Conservation (phyloP, 352 stramenopile genomes). For the Phytophthora rubi region DNA sequence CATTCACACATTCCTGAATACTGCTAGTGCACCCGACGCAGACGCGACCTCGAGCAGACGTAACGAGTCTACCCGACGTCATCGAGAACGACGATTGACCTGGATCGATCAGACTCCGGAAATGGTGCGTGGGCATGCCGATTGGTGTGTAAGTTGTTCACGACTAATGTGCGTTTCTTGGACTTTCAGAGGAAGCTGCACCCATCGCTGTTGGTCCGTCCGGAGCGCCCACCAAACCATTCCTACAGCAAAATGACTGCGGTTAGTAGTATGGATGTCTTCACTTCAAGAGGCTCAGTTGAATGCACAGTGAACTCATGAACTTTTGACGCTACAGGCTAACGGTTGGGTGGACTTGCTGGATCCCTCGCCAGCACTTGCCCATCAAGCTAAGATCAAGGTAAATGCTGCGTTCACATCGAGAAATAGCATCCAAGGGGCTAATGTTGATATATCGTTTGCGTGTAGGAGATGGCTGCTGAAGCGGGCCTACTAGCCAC, state of each 20-base stretch:
- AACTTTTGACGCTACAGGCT: constrained; percentile 31
- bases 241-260: constrained; percentile 80
- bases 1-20: constrained; percentile 83
- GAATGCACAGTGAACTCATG: background rate
- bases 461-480: constrained; percentile 16
- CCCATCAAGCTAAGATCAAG: constrained; percentile 34
- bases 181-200: constrained; percentile 58
- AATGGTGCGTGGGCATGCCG: constrained; percentile 45
- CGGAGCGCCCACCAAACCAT: constrained; percentile 74
- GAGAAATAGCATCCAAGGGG: background rate
- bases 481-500: constrained; percentile 10
- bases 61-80: constrained; percentile 32
- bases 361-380: constrained; percentile 33
- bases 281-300: background rate
- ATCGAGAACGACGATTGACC: constrained; percentile 42
- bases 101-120: constrained; percentile 79
- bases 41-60: constrained; percentile 9
- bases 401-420: constrained; percentile 3
- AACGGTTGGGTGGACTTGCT: constrained; percentile 78
- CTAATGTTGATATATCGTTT: background rate
- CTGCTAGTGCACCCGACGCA: constrained; percentile 28
- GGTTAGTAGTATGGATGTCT: constrained; percentile 38
- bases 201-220: constrained; percentile 57
- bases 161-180: constrained; percentile 6
- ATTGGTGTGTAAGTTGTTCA: background rate